Base-by-base conservation (phyloP, 179 eudicot species). In the Sideroxylon spinosum region DNA sequence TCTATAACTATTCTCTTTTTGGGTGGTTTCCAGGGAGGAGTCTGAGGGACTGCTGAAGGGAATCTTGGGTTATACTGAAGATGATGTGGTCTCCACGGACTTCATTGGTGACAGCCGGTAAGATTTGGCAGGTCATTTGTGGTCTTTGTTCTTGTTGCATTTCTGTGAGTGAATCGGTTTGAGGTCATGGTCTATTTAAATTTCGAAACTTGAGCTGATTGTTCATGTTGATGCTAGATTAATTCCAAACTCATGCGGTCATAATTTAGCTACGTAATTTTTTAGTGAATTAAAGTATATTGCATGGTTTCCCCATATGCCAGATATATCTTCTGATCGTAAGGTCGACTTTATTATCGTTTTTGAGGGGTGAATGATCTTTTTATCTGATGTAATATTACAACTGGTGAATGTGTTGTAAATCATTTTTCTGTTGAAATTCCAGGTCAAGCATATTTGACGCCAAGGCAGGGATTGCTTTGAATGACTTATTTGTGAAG, bases 1-100 rank as follows among this genome's bases (percentile, higher is more conserved):
- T 6, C 44, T 37, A 1, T 37, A 3, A 37, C 3, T 37, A 37
- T 25, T 28, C 22, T 26, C 62, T 14, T 22, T 71, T 37, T 68
- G 75, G 23, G 59, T 37, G 62, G 77, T 67, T 60, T 3, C 22
- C 64, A 87, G 91, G 87, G 83, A 74, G 77, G 92, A 82, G 79
- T 91, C 95, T 12, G 91, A 89, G 80, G 92, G 92, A 61, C 86
- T 86, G 70, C 9, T 89, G 86, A 91, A 91, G 87, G 95, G 91
- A 22, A 89, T 91, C 57, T 81, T 91, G 81, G 95, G 95, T 25
- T 91, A 84, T 86, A 90, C 91, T 0, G 92, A 90, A 75, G 92
- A 90, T 75, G 92, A 90, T 71, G 89, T 89, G 66, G 95, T 91
- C 59, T 89, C 92, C 79, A 88, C 95, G 1, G 92, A 91, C 84